phyloP scores from a whole-genome alignment of 164 flowering plant species.

The Euptelea pleiosperma region DNA sequence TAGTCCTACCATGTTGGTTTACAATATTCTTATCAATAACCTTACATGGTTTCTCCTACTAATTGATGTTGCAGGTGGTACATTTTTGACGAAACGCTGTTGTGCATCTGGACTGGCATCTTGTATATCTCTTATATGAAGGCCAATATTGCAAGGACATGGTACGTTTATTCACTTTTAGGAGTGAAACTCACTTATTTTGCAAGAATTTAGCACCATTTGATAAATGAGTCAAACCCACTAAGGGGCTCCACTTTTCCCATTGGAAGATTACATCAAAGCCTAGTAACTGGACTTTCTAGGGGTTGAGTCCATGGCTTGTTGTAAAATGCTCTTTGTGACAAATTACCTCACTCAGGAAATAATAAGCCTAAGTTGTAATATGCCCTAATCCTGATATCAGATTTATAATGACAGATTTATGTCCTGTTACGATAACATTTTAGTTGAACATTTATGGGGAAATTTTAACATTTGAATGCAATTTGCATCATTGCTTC shows the following conservation, averaged over 20 bases:
- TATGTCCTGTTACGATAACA: background rate
- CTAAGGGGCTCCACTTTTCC: background rate
- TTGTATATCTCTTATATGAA: conserved; percentile 70
- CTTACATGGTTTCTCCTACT: conserved; percentile 3
- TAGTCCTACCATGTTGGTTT: no score
- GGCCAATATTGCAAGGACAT: conserved; percentile 45
- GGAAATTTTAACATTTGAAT: background rate
- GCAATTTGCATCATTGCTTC: background rate
- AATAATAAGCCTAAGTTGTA: background rate
- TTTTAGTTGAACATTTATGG: background rate
- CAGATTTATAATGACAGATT: no score
- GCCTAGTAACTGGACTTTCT: background rate
- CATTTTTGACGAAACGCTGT: conserved; percentile 73
- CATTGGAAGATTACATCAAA: background rate
- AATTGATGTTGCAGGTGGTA: conserved; percentile 70
- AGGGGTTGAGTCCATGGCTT: background rate
- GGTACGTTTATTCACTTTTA: conserved; percentile 38
- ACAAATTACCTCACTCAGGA: no score
- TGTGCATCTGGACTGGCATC: conserved; percentile 83
- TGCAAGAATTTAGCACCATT: background rate
- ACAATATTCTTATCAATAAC: background rate
- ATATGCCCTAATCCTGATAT: background rate
- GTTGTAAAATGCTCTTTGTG: no score
- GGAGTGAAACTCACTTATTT: background rate
- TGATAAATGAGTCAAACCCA: background rate